Percentiles rank a stretch among this genome's conserved stretches.
These are phyloP conservation scores for Myriangium duriaei DNA, from an alignment of 2,329 filamentous ascomycete genomes.

Conservation along the genomic window DNA sequence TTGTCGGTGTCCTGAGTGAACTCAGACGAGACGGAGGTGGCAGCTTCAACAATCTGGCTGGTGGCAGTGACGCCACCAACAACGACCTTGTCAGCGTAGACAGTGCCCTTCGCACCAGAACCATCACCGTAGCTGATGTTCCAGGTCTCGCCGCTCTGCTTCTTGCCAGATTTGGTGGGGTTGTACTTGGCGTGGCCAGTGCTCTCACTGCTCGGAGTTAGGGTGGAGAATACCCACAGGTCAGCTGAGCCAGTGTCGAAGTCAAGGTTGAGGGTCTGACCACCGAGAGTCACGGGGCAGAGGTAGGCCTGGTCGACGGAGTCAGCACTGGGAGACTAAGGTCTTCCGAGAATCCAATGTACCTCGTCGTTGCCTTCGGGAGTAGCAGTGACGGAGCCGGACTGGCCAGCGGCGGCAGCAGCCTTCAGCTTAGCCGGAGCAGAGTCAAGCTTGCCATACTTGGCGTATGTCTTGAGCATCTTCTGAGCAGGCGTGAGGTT, in stretches of 20 bases:
- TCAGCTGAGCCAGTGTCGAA: constrained; percentile 62
- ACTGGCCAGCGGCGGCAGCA: constrained; percentile 22
- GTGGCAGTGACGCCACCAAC: constrained; percentile 48
- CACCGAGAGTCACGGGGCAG: constrained; percentile 49
- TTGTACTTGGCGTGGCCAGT: constrained; percentile 47
- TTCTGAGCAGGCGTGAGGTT: constrained; percentile 13
- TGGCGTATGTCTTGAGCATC: constrained; percentile 16
- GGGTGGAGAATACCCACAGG: constrained; percentile 56
- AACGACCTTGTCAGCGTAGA: constrained; percentile 52
- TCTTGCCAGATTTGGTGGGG: constrained; percentile 34
- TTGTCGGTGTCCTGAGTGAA: constrained; percentile 41
- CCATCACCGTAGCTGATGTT: constrained; percentile 53
- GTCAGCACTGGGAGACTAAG: constrained; percentile 20
- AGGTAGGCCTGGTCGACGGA: constrained; percentile 23
- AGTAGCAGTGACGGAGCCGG: constrained; percentile 28
- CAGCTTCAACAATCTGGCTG: constrained; percentile 53
- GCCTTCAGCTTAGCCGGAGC: constrained; percentile 14
- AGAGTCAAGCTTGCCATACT: constrained; percentile 10
- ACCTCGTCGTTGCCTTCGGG: constrained; percentile 16
- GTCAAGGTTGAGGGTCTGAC: constrained; percentile 51
- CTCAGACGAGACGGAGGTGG: constrained; percentile 42
- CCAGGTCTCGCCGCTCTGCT: constrained; percentile 42
- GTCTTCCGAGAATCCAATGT: neutral
- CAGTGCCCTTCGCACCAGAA: constrained; percentile 48
- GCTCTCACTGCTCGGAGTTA: constrained; percentile 39